Base-by-base conservation (phyloP, 371 early-diverging fungal genomes). In the Phascolomyces articulosus region DNA sequence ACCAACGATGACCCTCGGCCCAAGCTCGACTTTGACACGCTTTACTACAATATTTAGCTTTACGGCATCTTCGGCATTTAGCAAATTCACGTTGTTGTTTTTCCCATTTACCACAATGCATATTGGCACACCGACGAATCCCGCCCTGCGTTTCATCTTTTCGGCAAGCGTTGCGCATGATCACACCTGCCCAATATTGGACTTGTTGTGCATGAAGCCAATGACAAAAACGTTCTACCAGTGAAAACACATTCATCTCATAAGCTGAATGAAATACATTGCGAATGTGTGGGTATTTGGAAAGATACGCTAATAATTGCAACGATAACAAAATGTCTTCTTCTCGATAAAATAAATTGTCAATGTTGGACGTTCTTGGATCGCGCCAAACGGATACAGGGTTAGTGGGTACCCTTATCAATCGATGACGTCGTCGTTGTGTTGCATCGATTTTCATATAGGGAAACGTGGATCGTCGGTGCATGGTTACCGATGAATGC, bases 241-340 rank as follows among this genome's bases (percentile, higher is more conserved):
- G 78, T 4, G 85, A 80, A 77, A 93, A 92, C 13, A 93, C 91
- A 56, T 91, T 90, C 20, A 72, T 78, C 1, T 68, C 63, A 54
- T 87, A 75, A 38, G 82, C 73, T n/a, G 80, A 69, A 77, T 94
- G 88, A 67, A 95, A 79, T 20, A 83, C 64, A 20, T 80, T 80
- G 21, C 93, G 87, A 53, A 93, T 80, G 47, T 85, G 80, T 29
- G 91, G 87, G 75, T 94, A 91, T 75, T 96, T 96, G 54, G 91
- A 90, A 15, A 95, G 82, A 67, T 92, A 93, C 38, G 95, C 95
- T 11, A 95, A 80, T 23, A 96, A 79, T 74, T 95, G 94, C 62
- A 93, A 76, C 1, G 93, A 88, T 40, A 93, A 80, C n/a, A 94
- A 80, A 23, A 95, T 89, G 63, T 96, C 93, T 69, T 93, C 93